Percentiles rank a stretch among this genome's conserved stretches.
Conservation (phyloP, 495 filamentous ascomycete species). For the Staphylotrichum tortipilum region DNA sequence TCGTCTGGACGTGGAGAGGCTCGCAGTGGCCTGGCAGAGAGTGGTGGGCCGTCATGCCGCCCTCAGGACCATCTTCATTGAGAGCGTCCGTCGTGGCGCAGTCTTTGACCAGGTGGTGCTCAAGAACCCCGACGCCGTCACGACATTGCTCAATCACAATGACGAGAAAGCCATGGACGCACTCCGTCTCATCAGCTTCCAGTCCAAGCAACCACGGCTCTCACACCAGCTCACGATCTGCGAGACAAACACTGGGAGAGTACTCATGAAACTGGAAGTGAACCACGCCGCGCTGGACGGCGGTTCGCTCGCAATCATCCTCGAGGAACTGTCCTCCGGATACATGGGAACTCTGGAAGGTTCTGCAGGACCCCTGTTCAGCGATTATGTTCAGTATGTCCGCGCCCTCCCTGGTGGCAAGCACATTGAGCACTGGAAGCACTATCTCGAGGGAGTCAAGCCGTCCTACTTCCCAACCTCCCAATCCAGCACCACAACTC, state of each 20-base stretch:
- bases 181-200: slow-evolving; percentile 6
- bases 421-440: slow-evolving; percentile 46
- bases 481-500: neutral
- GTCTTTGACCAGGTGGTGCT: slow-evolving; percentile 23
- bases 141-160: slow-evolving; percentile 5
- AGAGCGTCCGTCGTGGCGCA: slow-evolving; percentile 43
- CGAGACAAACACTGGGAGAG: slow-evolving; percentile 6
- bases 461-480: slow-evolving; percentile 45
- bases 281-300: slow-evolving; percentile 26
- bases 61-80: slow-evolving; percentile 48
- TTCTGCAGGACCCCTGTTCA: slow-evolving; percentile 41
- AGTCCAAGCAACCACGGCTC: slow-evolving; percentile 9
- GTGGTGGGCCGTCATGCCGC: slow-evolving; percentile 46
- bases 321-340: slow-evolving; percentile 26
- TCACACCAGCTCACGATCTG: slow-evolving; percentile 21
- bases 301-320: slow-evolving; percentile 27
- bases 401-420: slow-evolving; percentile 26
- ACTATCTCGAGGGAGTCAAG: slow-evolving; percentile 38
- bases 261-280: slow-evolving; percentile 16
- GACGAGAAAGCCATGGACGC: slow-evolving; percentile 5
- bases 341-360: slow-evolving; percentile 30
- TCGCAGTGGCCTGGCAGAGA: slow-evolving; percentile 44
- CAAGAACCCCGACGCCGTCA: slow-evolving; percentile 5
- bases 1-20: slow-evolving; percentile 29
- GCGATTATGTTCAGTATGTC: slow-evolving; percentile 45